Evolutionary conservation across 2,329 filamentous ascomycete species (phyloP), one percentile per base, ranked within the genome.

Genomic region (Botrytis byssoidea): DNA sequence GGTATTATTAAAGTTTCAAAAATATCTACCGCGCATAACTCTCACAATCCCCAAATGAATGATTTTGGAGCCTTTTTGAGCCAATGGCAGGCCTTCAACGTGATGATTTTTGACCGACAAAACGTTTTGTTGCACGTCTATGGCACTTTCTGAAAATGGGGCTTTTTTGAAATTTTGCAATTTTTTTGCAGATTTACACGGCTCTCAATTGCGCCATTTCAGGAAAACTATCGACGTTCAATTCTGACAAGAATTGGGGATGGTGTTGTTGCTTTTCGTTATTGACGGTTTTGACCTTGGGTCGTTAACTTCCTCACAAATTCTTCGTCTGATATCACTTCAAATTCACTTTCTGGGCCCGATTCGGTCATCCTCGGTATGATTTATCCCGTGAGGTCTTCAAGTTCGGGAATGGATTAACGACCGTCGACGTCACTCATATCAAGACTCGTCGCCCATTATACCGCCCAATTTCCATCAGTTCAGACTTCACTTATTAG

Each of bases 271-370:
- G 48, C 35, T 57, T 29, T 32, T 57, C 48, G 35, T 68, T 68
- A 57, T 68, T 18, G 66, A 68, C 40, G 25, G 35, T 57, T 68
- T 68, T 29, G 48, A 29, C 4, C 4, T 57, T 22, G 46, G 35
- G 40, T 68, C 55, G 66, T 68, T 57, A 32, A 68, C 66, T 57
- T 68, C 35, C 10, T 51, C 10, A 5, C 25, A 42, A 68, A 57
- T 42, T 57, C 37, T 68, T 68, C 46, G 25, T 68, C 48, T 68
- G 66, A 68, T 57, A 68, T 57, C 48, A 55, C 65, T 29, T 22
- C 65, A 68, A 57, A 57, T 68, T 68, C 48, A 68, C 65, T 68
- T 25, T 3, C 44, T 37, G 25, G 32, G 12, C 44, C 35, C 35
- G 7, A n/a, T 12, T 68, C 18, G 12, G 25, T 29, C 9, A 10